Evolutionary conservation across 306 rosid species (phyloP), one percentile per base, ranked within the genome.

Genomic region (Dryas octopetala): DNA sequence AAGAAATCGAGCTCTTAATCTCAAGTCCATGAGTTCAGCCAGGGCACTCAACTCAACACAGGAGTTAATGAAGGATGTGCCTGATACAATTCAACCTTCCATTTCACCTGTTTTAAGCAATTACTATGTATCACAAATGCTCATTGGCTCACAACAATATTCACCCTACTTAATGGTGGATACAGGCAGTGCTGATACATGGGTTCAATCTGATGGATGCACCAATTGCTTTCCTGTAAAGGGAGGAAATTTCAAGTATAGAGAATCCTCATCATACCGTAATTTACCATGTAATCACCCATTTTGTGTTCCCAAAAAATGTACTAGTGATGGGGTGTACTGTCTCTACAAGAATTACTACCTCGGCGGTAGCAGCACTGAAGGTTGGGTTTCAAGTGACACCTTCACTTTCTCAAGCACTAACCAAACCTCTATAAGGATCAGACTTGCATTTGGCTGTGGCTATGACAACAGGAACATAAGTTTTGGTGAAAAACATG

Each of bases 191-290:
- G 55, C 9, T 43, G 51, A 54, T 3, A 54, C 55, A 40, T 57
- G 76, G 76, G 53, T 71, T 23, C 68, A 59, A 49, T 48, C 26
- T 72, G 66, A 46, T 14, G 66, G 55, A 14, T 57, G 57, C 68
- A 45, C 15, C 58, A 59, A 48, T 14, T 59, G 45, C 23, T 72
- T 72, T 16, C 76, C 54, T 3, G n/a, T 72, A 32, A 72, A n/a
- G 62, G 13, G 5, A 23, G 76, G 66, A 59, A 26, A 46, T 28
- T 72, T 58, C 58, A 23, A 59, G 4, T 43, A 4, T 2, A 49
- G 16, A 13, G 14, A 59, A 1, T 59, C 76, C 41, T 19, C 55
- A 17, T 43, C 76, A 44, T 59, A 44, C 15, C 0, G 19, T 7
- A 45, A 59, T 3, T 7, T 58, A 23, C 23, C 44, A 57, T 44